Conservation (phyloP, 345 rosid species). For the Rhizophora apiculata region DNA sequence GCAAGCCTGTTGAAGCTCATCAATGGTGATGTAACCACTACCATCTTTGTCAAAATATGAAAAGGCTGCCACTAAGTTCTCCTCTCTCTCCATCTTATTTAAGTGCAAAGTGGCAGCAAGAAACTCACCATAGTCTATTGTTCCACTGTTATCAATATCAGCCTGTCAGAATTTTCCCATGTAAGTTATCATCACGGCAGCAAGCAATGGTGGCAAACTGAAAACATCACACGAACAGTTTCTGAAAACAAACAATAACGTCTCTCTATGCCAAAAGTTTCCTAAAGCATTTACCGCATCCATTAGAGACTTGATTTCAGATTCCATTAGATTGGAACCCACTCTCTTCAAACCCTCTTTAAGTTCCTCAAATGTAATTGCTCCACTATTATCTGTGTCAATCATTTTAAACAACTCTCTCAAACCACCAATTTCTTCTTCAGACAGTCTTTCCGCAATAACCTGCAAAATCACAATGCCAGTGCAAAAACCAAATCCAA, state of each 20-base stretch:
- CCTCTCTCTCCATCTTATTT: conserved; percentile 89
- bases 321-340: conserved; percentile 84
- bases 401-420: conserved; percentile 93
- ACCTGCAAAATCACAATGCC: conserved; percentile 45
- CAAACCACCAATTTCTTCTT: conserved; percentile 96
- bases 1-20: conserved; percentile 93
- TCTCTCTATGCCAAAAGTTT: background rate
- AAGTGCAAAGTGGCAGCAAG: conserved; percentile 92
- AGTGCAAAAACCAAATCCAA: conserved; percentile 9
- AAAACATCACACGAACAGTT: background rate
- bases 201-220: background rate
- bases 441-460: conserved; percentile 94
- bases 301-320: conserved; percentile 89
- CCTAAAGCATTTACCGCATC: conserved; percentile 61
- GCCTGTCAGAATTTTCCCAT: conserved; percentile 51
- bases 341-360: conserved; percentile 79
- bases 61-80: conserved; percentile 82
- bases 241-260: background rate
- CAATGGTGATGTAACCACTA: conserved; percentile 85
- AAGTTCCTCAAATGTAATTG: conserved; percentile 87
- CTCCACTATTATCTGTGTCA: conserved; percentile 88
- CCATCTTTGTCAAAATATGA: conserved; percentile 88
- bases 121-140: conserved; percentile 89
- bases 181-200: background rate
- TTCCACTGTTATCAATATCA: conserved; percentile 85